phyloP scores from a whole-genome alignment of 106 monocot species.

The Apostasia ramifera region DNA sequence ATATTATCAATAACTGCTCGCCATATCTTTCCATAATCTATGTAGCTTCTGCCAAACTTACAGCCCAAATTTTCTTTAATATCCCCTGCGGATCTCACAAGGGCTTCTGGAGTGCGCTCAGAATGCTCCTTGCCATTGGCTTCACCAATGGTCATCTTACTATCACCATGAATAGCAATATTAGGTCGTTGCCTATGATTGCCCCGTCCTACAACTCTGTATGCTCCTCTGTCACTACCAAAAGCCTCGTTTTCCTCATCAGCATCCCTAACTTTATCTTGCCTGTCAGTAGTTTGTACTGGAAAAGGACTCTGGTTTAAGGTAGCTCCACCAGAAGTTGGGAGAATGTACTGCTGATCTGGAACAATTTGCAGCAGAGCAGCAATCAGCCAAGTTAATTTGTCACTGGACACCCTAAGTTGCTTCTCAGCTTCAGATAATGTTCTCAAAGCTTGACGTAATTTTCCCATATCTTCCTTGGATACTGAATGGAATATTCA shows the following conservation, averaged over 20 bases:
- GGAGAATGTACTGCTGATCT: conserved; percentile 59
- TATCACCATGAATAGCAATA: conserved; percentile 6
- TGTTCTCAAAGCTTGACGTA: conserved; percentile 78
- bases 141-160: conserved; percentile 4
- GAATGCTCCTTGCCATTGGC: conserved; percentile 2
- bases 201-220: conserved; percentile 9
- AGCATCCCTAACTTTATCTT: conserved; percentile 17
- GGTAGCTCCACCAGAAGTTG: conserved; percentile 38
- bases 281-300: conserved; percentile 9
- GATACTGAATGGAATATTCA: conserved; percentile 48
- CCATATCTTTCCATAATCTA: conserved; percentile 16
- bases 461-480: conserved; percentile 74
- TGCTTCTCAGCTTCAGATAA: conserved; percentile 92
- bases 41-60: conserved; percentile 14
- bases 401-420: conserved; percentile 78
- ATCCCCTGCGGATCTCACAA: not conserved
- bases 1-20: conserved; percentile 23
- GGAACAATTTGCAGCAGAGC: conserved; percentile 94
- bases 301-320: conserved; percentile 37
- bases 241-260: conserved; percentile 8
- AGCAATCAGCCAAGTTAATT: conserved; percentile 95
- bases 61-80: not conserved
- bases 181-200: conserved; percentile 4
- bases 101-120: conserved; percentile 9
- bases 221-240: conserved; percentile 9